Evolutionary conservation across 1,139 yeast genomes (phyloP), one percentile per base, ranked within the genome.

Genomic region (Candida freyschussii): DNA sequence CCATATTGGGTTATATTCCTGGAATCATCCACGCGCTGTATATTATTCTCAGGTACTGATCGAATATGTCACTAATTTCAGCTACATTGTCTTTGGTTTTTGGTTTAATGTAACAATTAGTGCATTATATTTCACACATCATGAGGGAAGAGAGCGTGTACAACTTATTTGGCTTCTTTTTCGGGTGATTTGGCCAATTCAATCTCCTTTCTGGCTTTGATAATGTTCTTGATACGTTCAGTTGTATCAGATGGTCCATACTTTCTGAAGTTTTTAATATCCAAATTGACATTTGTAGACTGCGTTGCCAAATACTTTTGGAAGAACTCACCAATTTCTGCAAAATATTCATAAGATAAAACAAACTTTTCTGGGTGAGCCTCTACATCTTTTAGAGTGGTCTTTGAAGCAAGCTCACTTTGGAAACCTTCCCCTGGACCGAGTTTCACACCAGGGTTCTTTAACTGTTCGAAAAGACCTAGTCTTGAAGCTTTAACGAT

Each of bases 361-460:
- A 63, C 58, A 40, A 77, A 69, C 54, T 68, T 69, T 13, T 56
- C 55, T 27, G 54, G 47, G 26, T 53, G 40, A 22, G 47, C 47
- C 25, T 55, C 56, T 33, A 60, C 41, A 12, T 54, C 55, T 36
- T 57, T 48, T 40, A 62, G 50, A 4, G 49, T 49, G 32, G 50
- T 48, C 31, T 56, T 50, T 23, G 55, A 47, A 12, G 44, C 41
- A 34, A 78, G 49, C 10, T 82, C 81, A 16, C 87, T 76, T 48
- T 72, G 72, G 60, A 66, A 91, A 21, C 97, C 97, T 65, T 91
- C 97, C 34, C 93, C 95, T 10, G 63, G 61, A 17, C 71, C 71
- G 45, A 91, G 71, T 16, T 59, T 59, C 20, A 78, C 65, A 20
- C 94, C 93, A 47, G 82, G 74, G 28, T 66, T 60, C 44, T 65